Base-by-base conservation (phyloP, 192 early-diverging fungal genomes). In the Entophlyctis luteolus region DNA sequence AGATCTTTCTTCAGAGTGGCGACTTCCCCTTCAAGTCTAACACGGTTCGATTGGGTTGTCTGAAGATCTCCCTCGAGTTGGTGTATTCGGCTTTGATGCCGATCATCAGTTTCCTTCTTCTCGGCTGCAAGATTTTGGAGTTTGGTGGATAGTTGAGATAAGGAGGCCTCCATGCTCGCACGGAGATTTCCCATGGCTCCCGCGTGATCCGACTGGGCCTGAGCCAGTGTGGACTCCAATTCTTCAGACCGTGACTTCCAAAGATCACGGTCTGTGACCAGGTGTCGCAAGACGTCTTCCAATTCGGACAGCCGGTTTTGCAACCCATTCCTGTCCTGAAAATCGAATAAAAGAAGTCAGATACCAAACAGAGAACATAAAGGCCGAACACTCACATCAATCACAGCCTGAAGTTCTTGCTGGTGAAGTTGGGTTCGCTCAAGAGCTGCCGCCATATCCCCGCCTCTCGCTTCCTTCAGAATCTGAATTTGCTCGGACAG, bases 401-500 rank as follows among this genome's bases (percentile, higher is more conserved):
- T 49, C 14, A 63, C n/a, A 16, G 20, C 25, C 27, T 63, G 60
- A 5, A 63, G 47, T 14, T 63, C 47, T 25, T 31, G n/a, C 31
- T 63, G 60, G 25, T 63, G 60, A 14, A 31, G 32, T 33, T 63
- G 47, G 23, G 36, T 63, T 49, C 60, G 27, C 4, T 63, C 60
- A 25, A 63, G 35, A 27, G 60, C 60, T 1, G 60, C 60, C 10
- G 42, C 46, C 47, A 37, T 31, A 37, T 63, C 60, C n/a, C 60
- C 60, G 34, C 60, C 60, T 5, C 60, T 6, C 16, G 60, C 60
- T 25, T 63, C 60, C 36, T 63, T 63, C 46, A 63, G 35, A 32
- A 63, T 37, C 31, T 63, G 46, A 63, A 63, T 63, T 25, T 63
- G 60, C 25, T 63, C 60, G 16, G 60, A 6, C 60, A 63, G 25